Evolutionary conservation across 305 asterid genomes (phyloP), one percentile per base, ranked within the genome.

Genomic region (Caryopteris hybrid): DNA sequence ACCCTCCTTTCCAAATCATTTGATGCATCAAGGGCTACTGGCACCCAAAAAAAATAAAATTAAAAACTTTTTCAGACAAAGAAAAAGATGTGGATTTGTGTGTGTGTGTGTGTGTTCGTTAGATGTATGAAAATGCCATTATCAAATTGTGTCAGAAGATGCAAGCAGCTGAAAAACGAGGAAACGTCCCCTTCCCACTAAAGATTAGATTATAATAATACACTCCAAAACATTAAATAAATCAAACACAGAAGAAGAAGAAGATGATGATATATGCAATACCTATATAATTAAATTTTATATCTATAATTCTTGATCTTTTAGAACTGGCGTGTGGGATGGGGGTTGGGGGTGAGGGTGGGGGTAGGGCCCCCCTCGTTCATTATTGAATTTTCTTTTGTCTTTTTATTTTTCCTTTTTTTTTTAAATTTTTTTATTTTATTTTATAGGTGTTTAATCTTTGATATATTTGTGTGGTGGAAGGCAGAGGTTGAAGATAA

Each of bases 101-200:
- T 63, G 64, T 71, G 75, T 50, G 62, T 27, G 69, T 57, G 59
- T 68, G 45, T 68, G 47, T 72, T 54, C 12, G 58, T 56, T 58
- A 70, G 10, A 74, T 69, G 62, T 71, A 66, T 73, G 79, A 76
- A 76, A 83, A 73, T 66, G 84, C 71, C 76, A 81, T 83, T 79
- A 79, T 74, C 85, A 76, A 82, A 76, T 69, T 72, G 79, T 87
- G 95, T 82, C 90, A 86, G 96, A 86, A 81, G 76, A 58, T 58
- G 43, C 78, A 72, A 80, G 83, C 89, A 83, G 78, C 74, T 87
- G 85, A 83, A 84, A 78, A 84, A 85, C 92, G 87, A 91, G 98
- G 98, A 74, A 87, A 87, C 80, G 95, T 91, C 98, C 79, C 76
- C 86, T 80, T 91, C 90, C 74, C 79, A 75, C 88, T 64, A 73